These are phyloP conservation scores for Nelumbo lutea DNA, from an alignment of 164 flowering plant genomes.

Conservation along the genomic window DNA sequence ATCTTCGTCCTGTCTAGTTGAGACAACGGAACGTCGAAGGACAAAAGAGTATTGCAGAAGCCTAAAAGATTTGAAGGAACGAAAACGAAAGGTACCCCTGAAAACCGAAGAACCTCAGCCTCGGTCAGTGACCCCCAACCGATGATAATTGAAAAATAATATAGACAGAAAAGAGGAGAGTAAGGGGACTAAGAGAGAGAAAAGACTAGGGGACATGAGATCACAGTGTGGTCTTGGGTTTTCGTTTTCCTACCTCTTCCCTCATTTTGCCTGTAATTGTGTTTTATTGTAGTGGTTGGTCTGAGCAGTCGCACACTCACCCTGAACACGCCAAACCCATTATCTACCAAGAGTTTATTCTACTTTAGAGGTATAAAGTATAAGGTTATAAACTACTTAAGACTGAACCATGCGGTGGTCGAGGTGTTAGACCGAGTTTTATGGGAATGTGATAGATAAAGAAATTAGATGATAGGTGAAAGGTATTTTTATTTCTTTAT, in stretches of 20 bases:
- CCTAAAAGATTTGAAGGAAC: background rate
- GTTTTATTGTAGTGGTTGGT: constrained; percentile 7
- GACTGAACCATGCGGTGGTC: no score
- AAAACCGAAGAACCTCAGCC: constrained; percentile 26
- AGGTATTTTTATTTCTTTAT: no score
- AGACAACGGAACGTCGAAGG: constrained; percentile 25
- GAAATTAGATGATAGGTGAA: no score
- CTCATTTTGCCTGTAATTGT: background rate
- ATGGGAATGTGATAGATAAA: no score
- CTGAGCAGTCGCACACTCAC: constrained; percentile 20
- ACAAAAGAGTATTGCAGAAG: constrained; percentile 14
- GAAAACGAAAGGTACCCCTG: constrained; percentile 12
- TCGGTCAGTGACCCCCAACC: constrained; percentile 30
- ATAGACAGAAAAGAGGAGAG: background rate
- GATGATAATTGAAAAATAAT: background rate
- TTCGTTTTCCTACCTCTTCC: constrained; percentile 4
- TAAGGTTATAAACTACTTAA: no score
- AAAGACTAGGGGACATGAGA: constrained; percentile 4
- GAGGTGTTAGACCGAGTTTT: no score
- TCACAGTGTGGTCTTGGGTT: constrained; percentile 13
- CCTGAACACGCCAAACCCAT: constrained; percentile 30
- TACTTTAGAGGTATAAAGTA: no score
- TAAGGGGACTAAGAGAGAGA: no score
- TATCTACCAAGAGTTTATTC: no score
- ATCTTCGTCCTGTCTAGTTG: background rate